Conservation (phyloP, 2,329 filamentous ascomycete genomes). For the Ascochyta koolunga region DNA sequence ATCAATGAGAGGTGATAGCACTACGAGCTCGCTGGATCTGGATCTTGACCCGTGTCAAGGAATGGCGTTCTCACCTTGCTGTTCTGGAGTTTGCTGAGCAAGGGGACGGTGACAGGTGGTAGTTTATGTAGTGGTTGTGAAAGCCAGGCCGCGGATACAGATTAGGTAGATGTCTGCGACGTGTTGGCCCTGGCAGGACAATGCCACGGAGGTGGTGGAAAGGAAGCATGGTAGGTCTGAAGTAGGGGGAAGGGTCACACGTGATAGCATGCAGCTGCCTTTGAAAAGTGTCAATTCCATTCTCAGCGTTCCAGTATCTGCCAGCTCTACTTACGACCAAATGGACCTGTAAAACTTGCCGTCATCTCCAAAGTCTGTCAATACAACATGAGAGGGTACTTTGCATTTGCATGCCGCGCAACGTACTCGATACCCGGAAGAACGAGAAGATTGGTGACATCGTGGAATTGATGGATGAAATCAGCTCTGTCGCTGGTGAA, state of each 20-base stretch:
- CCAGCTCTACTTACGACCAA: neutral
- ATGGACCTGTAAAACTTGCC: neutral
- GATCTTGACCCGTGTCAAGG: no score
- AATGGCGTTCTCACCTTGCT: no score
- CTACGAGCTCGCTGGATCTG: no score
- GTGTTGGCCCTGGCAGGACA: neutral
- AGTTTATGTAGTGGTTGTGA: neutral
- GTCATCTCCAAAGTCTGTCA: neutral
- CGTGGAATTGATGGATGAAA: neutral
- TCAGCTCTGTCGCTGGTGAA: constrained; percentile 1
- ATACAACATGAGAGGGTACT: neutral
- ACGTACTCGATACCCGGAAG: neutral
- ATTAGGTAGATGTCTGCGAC: neutral
- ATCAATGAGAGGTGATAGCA: no score
- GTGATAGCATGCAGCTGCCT: neutral
- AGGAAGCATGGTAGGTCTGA: neutral
- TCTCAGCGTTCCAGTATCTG: neutral
- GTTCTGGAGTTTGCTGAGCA: no score
- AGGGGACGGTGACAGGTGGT: no score
- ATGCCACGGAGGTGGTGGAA: neutral
- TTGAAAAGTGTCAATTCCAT: neutral
- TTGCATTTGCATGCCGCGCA: neutral
- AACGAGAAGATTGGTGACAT: neutral
- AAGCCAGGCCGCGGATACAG: constrained; percentile 1
- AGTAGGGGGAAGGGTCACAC: neutral